These are phyloP conservation scores for Suillus alpinus DNA, from an alignment of 768 basidiomycete genomes.

Conservation along the genomic window DNA sequence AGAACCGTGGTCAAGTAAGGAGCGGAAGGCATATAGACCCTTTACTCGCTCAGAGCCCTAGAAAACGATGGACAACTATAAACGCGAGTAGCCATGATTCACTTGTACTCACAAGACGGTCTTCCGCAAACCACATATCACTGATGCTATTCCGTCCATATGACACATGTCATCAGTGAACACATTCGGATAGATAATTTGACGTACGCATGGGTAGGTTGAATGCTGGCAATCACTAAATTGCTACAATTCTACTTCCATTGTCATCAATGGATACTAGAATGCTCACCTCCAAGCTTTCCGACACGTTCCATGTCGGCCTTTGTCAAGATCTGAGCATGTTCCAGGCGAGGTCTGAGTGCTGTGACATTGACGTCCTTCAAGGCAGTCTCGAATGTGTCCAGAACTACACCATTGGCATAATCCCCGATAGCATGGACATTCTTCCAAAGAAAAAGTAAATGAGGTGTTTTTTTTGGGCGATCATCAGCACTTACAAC, in stretches of 20 bases:
- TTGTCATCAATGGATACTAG: not conserved
- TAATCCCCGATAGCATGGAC: slow-evolving; percentile 87
- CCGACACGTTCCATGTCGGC: slow-evolving; percentile 76
- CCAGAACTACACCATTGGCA: slow-evolving; percentile 79
- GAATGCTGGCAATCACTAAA: slow-evolving; percentile 84
- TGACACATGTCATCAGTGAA: slow-evolving; percentile 2
- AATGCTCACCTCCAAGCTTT: slow-evolving; percentile 66
- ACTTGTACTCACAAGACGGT: slow-evolving; percentile 57
- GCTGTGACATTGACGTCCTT: slow-evolving; percentile 59
- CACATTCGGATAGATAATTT: not conserved
- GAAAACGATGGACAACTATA: not conserved
- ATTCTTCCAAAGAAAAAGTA: slow-evolving; percentile 48
- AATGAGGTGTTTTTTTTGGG: not conserved
- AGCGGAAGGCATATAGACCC: slow-evolving; percentile 83
- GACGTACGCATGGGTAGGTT: slow-evolving; percentile 84
- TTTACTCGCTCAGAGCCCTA: slow-evolving; percentile 84
- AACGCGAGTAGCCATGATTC: not conserved
- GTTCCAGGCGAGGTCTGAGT: slow-evolving; percentile 79
- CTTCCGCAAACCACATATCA: slow-evolving; percentile 90
- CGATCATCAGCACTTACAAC: slow-evolving; percentile 53
- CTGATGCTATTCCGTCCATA: slow-evolving; percentile 47
- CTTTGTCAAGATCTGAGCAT: slow-evolving; percentile 84
- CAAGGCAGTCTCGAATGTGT: slow-evolving; percentile 75
- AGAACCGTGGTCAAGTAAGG: slow-evolving; percentile 61
- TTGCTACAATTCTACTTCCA: slow-evolving; percentile 8